Evolutionary conservation across 1,139 yeast genomes (phyloP).

Genomic region (Ashbya aceris): DNA sequence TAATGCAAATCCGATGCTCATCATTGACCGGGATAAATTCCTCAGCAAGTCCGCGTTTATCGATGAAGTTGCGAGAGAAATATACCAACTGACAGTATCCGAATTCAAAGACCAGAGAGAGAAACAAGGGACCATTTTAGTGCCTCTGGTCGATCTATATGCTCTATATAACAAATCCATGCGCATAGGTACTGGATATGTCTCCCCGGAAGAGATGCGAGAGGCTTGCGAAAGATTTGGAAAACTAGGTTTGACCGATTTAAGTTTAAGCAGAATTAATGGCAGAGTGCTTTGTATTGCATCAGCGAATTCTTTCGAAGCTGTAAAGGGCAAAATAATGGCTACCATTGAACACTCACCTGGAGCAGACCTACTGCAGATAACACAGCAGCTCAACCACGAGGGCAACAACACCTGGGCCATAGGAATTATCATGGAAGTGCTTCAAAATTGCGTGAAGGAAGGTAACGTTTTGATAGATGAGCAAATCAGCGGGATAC

Average conservation of each 20-base stretch:
- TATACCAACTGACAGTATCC: constrained; percentile 44
- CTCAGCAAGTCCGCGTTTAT: constrained; percentile 26
- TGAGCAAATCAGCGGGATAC: constrained; percentile 34
- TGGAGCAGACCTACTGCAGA: constrained; percentile 24
- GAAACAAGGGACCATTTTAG: constrained; percentile 42
- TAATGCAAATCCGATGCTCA: constrained; percentile 15
- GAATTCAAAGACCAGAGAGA: constrained; percentile 28
- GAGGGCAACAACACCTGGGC: constrained; percentile 54
- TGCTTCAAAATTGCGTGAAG: constrained; percentile 50
- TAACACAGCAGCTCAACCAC: constrained; percentile 20
- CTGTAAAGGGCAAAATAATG: constrained; percentile 28
- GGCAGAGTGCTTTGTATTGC: constrained; percentile 36
- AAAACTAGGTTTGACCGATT: constrained; percentile 36
- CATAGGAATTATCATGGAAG: constrained; percentile 57
- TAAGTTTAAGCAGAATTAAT: constrained; percentile 34
- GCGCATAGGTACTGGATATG: constrained; percentile 44
- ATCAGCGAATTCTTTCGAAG: constrained; percentile 32
- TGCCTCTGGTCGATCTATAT: constrained; percentile 52
- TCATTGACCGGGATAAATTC: constrained; percentile 32
- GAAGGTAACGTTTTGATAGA: constrained; percentile 57
- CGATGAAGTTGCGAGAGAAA: constrained; percentile 41
- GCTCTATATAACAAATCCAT: constrained; percentile 52
- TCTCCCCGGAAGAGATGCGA: constrained; percentile 49
- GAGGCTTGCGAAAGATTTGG: constrained; percentile 44
- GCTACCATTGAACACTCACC: constrained; percentile 28